phyloP scores from a whole-genome alignment of 1,284 basidiomycete genomes.

The Microbotryum scabiosae region DNA sequence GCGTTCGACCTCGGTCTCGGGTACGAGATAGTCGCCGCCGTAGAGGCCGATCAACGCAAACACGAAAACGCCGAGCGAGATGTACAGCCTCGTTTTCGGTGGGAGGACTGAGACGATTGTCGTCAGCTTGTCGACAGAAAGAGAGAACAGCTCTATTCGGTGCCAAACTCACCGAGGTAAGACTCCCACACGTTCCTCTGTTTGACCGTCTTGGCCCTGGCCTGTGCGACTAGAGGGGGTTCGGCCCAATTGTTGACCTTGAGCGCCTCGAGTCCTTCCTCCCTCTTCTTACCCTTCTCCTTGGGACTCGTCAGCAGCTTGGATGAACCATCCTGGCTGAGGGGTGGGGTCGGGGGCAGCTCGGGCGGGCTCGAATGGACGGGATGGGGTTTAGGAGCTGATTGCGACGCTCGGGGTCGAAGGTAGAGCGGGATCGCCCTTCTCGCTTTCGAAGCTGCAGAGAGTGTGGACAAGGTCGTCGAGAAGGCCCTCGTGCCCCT shows the following conservation, averaged over 20 bases:
- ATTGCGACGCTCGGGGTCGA: too few species aligned
- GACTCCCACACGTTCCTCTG: conserved; percentile 26
- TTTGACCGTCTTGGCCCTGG: conserved; percentile 16
- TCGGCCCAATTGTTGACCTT: conserved; percentile 1
- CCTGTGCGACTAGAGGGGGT: conserved; percentile 18
- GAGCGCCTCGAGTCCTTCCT: too few species aligned
- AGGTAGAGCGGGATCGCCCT: too few species aligned
- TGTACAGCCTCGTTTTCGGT: conserved; percentile 15
- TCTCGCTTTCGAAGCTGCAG: too few species aligned
- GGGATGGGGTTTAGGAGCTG: too few species aligned
- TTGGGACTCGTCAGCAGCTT: too few species aligned
- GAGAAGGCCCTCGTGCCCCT: too few species aligned
- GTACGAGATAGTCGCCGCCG: conserved; percentile 24
- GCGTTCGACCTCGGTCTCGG: conserved; percentile 13
- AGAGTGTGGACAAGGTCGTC: too few species aligned
- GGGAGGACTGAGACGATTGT: conserved; percentile 13
- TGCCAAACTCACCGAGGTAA: conserved; percentile 23
- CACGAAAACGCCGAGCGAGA: conserved; percentile 16
- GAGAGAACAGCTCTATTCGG: not conserved
- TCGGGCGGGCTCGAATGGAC: too few species aligned
- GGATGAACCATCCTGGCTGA: too few species aligned
- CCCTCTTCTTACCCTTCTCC: too few species aligned
- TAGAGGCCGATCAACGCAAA: conserved; percentile 20
- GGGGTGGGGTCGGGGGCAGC: too few species aligned
- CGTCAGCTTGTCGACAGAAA: not conserved